phyloP scores from a whole-genome alignment of 495 filamentous ascomycete genomes.

The Aspergillus steynii region DNA sequence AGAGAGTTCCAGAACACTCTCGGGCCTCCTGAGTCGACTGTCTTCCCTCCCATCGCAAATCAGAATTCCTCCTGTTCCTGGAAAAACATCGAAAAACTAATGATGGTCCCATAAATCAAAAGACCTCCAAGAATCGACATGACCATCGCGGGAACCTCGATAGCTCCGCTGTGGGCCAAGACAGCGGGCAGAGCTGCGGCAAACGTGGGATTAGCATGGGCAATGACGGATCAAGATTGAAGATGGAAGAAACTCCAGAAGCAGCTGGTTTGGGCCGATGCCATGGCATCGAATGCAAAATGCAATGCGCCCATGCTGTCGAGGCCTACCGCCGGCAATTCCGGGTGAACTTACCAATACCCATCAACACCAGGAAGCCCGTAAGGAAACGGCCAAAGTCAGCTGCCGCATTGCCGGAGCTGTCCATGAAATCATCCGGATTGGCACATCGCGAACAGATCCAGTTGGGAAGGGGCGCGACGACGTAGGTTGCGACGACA shows the following conservation, averaged over 20 bases:
- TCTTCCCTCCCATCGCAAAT: conserved; percentile 8
- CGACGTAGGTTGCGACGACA: conserved; percentile 91
- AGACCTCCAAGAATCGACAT: conserved; percentile 93
- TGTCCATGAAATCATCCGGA: conserved; percentile 97
- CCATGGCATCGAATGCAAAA: not conserved
- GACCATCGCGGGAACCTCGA: conserved; percentile 81
- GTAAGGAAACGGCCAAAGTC: conserved; percentile 95
- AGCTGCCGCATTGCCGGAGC: conserved; percentile 72
- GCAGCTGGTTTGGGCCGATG: not conserved
- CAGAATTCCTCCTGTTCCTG: conserved; percentile 89
- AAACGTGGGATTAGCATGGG: conserved; percentile 24
- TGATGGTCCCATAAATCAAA: conserved; percentile 96
- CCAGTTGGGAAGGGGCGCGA: conserved; percentile 95
- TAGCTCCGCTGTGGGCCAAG: conserved; percentile 81
- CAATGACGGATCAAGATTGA: not conserved
- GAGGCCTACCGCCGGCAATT: not conserved
- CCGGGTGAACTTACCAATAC: conserved; percentile 72
- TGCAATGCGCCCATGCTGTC: not conserved
- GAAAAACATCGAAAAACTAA: conserved; percentile 98
- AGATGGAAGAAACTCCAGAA: not conserved
- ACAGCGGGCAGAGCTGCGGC: conserved; percentile 80
- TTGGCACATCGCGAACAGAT: conserved; percentile 84
- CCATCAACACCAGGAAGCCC: conserved; percentile 97
- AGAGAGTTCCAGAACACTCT: not conserved
- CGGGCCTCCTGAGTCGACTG: not conserved